Base-by-base conservation (phyloP, 1,284 basidiomycete genomes). In the Cryptococcus floricola region DNA sequence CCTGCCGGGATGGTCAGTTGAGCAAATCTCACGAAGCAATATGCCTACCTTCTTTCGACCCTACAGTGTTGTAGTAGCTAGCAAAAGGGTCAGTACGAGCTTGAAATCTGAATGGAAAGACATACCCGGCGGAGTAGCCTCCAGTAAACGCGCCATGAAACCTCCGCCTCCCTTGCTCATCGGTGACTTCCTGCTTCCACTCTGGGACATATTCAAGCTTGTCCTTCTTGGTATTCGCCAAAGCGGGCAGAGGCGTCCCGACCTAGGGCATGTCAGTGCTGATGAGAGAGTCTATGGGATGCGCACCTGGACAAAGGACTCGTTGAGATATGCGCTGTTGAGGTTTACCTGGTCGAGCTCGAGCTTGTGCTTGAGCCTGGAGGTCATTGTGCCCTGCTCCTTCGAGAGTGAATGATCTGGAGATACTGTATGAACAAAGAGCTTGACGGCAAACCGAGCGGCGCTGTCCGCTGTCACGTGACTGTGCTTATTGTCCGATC, bases 121-220 rank as follows among this genome's bases (percentile, higher is more conserved):
- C 98, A 79, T 98, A 98, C 0, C 95, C 95, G 10, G 95, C 96
- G 39, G 89, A 93, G 81, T 91, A 98, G 8, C 95, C 96, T 28
- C 95, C 96, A 0, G 94, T 98, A 78, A 98, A 98, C 4, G 95
- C 96, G 14, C 96, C 95, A 72, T 99, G 95, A 44, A 99, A 81
- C 53, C 95, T 81, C 61, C 91, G 80, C 49, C 95, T 81, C 6
- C 96, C 96, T 73, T 97, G 87, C 76, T 97, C 95, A 79, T 98
- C 95, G 61, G 80, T 60, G 60, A 90, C 91, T 65, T 97, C 92
- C 80, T 97, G 95, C 73, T 98, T 91, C 96, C 96, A 98, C 51
- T 95, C 76, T 0, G 95, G 96, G 46, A 96, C 88, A 74, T 91
- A 96, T 73, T 98, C 95, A 62, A 90, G 88, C 13, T 83, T 85